phyloP scores from a whole-genome alignment of 257 asterid genomes.

The Galeopsis tetrahit region DNA sequence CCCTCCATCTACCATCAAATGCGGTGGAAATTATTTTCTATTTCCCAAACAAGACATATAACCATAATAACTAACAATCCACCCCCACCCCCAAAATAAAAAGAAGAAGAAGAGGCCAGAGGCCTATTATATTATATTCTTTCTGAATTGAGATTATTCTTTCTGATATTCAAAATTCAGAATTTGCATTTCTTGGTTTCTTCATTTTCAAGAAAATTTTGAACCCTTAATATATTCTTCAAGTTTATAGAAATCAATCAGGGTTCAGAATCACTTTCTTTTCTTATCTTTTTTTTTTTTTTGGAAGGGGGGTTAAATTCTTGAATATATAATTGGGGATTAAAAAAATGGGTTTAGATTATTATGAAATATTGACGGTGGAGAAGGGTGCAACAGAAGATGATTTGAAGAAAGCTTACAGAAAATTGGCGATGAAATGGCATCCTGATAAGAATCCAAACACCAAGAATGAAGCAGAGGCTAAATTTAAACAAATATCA shows the following conservation, averaged over 20 bases:
- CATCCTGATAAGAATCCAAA: constrained; percentile 94
- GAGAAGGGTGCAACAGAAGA: constrained; percentile 83
- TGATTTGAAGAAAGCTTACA: constrained; percentile 83
- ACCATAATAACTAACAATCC: constrained; percentile 37
- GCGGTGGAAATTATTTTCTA: neutral
- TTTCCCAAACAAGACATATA: neutral
- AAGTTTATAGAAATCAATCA: neutral
- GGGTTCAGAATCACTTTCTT: neutral
- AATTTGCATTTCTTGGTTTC: constrained; percentile 4
- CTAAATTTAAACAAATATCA: constrained; percentile 83
- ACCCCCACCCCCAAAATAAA: neutral
- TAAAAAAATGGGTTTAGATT: constrained; percentile 71
- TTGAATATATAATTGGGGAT: neutral
- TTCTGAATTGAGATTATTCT: constrained; percentile 8
- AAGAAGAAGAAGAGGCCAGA: too few relatives aligned
- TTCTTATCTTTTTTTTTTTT: too few relatives aligned
- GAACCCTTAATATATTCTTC: constrained; percentile 23
- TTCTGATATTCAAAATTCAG: constrained; percentile 27
- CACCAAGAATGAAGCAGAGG: constrained; percentile 84
- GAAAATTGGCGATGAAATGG: constrained; percentile 94
- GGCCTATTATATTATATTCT: neutral
- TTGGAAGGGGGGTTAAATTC: neutral
- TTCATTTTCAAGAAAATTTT: constrained; percentile 1
- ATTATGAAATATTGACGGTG: constrained; percentile 67
- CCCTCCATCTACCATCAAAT: neutral